Percentiles rank a stretch among this genome's conserved stretches.
phyloP scores from a whole-genome alignment of 192 early-diverging fungal species.

The Funneliformis mosseae region DNA sequence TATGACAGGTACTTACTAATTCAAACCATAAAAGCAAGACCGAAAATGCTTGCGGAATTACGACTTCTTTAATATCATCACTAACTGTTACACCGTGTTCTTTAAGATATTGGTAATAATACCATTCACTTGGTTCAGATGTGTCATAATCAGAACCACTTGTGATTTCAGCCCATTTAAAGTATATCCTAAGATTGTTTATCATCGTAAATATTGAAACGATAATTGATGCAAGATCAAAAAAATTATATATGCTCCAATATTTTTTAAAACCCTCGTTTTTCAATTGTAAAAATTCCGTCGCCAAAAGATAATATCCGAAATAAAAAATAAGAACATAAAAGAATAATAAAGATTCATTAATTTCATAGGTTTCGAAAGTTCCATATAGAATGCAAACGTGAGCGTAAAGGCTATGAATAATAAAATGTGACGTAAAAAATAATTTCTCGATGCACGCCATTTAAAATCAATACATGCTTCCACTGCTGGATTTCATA shows the following conservation, averaged over 20 bases:
- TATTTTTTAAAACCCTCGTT: not conserved
- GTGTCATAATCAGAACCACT: not conserved
- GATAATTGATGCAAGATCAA: not conserved
- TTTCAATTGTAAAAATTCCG: not conserved
- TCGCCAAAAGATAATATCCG: not conserved
- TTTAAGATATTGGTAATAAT: not conserved
- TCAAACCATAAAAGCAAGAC: not conserved
- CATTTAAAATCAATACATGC: conserved; percentile 5
- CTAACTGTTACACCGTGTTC: not conserved
- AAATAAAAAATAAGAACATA: not conserved
- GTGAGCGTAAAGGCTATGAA: not conserved
- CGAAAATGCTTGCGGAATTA: not conserved
- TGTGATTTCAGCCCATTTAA: not conserved
- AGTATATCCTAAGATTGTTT: not conserved
- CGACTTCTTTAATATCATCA: not conserved
- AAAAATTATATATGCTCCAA: not conserved
- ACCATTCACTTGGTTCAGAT: not conserved
- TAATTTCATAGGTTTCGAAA: not conserved
- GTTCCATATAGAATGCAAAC: not conserved
- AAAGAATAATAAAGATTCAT: not conserved
- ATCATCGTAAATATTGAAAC: not conserved
- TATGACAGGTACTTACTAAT: not conserved
- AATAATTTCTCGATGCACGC: not conserved
- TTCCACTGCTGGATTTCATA: not conserved
- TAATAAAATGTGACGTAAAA: not conserved